Evolutionary conservation across 2,329 filamentous ascomycete genomes (phyloP).

Genomic region (Scopulariopsis brevicaulis): DNA sequence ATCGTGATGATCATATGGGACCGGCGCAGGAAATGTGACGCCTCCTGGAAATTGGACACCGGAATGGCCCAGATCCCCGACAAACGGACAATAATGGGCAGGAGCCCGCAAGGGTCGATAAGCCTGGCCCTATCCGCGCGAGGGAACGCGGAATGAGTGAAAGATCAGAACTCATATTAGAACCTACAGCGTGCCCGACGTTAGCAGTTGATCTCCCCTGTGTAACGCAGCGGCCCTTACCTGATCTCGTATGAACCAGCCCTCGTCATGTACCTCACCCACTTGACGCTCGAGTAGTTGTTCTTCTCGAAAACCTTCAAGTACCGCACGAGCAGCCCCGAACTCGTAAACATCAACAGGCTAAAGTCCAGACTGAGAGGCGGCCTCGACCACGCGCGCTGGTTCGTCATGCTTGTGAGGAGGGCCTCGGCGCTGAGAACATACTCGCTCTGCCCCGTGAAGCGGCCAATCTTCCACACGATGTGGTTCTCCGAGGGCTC

Average conservation of each 20-base stretch:
- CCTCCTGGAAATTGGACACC: not conserved
- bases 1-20: not conserved
- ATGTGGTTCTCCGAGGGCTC: conserved; percentile 97
- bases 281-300: conserved; percentile 98
- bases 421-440: conserved; percentile 90
- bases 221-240: conserved; percentile 29
- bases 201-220: not conserved
- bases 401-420: conserved; percentile 93
- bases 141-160: not conserved
- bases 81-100: not conserved
- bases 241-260: conserved; percentile 96
- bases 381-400: conserved; percentile 92
- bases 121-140: not conserved
- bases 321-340: conserved; percentile 82
- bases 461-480: conserved; percentile 97
- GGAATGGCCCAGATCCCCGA: not conserved
- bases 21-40: not conserved
- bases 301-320: conserved; percentile 99
- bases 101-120: not conserved
- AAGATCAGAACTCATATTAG: not conserved
- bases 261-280: conserved; percentile 98
- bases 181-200: not conserved
- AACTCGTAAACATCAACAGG: conserved; percentile 96
- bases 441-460: conserved; percentile 94
- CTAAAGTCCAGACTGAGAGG: conserved; percentile 88